Conservation (phyloP, 768 basidiomycete genomes). For the Pisolithus orientalis region DNA sequence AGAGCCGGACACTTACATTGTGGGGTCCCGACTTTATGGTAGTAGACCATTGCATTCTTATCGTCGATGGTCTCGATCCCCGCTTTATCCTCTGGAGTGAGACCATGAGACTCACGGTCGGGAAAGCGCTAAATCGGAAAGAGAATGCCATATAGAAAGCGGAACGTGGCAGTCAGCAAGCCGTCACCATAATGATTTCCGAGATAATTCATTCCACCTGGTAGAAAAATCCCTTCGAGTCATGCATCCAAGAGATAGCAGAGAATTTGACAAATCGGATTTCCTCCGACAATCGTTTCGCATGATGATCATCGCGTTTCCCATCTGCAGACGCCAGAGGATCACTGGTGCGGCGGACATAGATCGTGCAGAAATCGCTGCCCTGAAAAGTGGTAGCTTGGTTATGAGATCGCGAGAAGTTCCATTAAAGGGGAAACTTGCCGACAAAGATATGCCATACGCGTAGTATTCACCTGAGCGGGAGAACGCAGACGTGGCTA, state of each 20-base stretch:
- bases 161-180: background rate
- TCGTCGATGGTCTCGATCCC: conserved; percentile 58
- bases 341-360: conserved; percentile 54
- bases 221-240: conserved; percentile 82
- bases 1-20: conserved; percentile 46
- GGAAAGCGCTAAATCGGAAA: conserved; percentile 46
- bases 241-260: conserved; percentile 63
- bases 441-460: conserved; percentile 70
- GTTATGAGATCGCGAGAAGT: conserved; percentile 2
- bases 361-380: conserved; percentile 67
- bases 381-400: conserved; percentile 37
- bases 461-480: conserved; percentile 64
- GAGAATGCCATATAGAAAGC: background rate
- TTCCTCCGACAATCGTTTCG: conserved; percentile 54
- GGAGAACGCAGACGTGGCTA: conserved; percentile 57
- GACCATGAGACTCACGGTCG: conserved; percentile 39
- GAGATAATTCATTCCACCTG: conserved; percentile 36
- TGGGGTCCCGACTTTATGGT: conserved; percentile 64
- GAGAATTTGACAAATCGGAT: conserved; percentile 77
- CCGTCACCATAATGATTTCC: background rate
- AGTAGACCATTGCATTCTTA: conserved; percentile 67
- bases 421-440: conserved; percentile 25
- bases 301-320: conserved; percentile 36
- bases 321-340: conserved; percentile 44
- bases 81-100: conserved; percentile 41